Percentiles rank a stretch among this genome's conserved stretches.
These are phyloP conservation scores for Excoecaria cochinchinensis DNA, from an alignment of 345 rosid species.

Conservation along the genomic window DNA sequence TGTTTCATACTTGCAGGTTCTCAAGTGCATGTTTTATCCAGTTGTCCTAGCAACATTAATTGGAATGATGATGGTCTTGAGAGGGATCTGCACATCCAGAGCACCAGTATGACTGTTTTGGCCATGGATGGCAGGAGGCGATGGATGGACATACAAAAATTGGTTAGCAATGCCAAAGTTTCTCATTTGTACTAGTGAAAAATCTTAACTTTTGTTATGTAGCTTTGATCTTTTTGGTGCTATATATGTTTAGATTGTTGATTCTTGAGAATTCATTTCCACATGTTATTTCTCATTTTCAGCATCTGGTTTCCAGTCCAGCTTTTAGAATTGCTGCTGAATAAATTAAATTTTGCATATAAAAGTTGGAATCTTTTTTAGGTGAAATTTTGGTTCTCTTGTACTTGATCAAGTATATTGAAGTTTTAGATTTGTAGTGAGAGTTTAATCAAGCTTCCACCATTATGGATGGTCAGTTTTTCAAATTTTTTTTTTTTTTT, in stretches of 20 bases:
- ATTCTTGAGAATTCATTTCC: not conserved
- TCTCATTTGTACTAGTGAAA: slow-evolving; percentile 12
- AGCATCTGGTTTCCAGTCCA: not conserved
- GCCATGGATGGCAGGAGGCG: slow-evolving; percentile 99
- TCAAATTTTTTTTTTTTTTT: not conserved
- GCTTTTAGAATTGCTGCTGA: not conserved
- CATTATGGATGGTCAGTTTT: not conserved
- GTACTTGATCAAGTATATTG: not conserved
- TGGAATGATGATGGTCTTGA: slow-evolving; percentile 93
- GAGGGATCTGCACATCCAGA: slow-evolving; percentile 80
- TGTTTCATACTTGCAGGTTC: slow-evolving; percentile 49
- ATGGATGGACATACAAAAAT: slow-evolving; percentile 85
- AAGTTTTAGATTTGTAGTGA: not conserved
- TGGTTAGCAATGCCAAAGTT: slow-evolving; percentile 53
- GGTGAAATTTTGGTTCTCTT: not conserved
- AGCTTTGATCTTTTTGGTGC: not conserved
- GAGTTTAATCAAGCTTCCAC: not conserved
- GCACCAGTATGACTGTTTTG: slow-evolving; percentile 82
- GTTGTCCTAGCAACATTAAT: slow-evolving; percentile 57
- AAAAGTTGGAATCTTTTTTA: not conserved
- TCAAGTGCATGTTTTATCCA: slow-evolving; percentile 39
- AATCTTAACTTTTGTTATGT: not conserved
- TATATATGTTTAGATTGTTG: not conserved
- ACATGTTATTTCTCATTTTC: not conserved
- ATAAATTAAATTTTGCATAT: not conserved